Percentiles rank a stretch among this genome's conserved stretches.
phyloP scores from a whole-genome alignment of 371 early-diverging fungal species.

The Mucor velutinosus region DNA sequence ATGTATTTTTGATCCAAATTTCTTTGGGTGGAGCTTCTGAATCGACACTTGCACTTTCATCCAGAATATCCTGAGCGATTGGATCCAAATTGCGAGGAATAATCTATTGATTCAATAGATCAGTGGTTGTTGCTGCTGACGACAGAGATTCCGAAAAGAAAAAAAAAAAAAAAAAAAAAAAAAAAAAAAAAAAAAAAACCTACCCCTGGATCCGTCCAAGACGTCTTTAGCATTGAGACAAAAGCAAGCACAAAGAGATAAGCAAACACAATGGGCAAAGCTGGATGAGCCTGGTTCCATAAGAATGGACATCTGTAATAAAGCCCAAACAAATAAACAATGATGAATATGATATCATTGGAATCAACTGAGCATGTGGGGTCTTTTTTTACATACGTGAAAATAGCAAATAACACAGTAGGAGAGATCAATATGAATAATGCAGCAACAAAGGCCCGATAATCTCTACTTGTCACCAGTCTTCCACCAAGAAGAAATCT shows the following conservation, averaged over 20 bases:
- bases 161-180: not conserved
- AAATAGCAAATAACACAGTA: constrained; percentile 64
- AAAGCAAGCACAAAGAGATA: constrained; percentile 72
- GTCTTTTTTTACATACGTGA: constrained; percentile 64
- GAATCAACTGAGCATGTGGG: not conserved
- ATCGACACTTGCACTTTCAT: constrained; percentile 41
- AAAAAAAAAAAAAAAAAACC: not conserved
- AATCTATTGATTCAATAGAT: constrained; percentile 35
- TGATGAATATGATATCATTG: not conserved
- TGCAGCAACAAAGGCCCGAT: constrained; percentile 65
- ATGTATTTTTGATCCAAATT: constrained; percentile 63
- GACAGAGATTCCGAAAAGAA: not conserved
- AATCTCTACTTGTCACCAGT: constrained; percentile 67
- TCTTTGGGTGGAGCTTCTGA: constrained; percentile 50
- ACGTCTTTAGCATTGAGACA: constrained; percentile 79
- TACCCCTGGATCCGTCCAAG: constrained; percentile 91
- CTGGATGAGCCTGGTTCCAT: constrained; percentile 64
- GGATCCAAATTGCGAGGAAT: constrained; percentile 76
- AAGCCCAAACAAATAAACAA: not conserved
- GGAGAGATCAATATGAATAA: constrained; percentile 64
- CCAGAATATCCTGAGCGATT: constrained; percentile 24
- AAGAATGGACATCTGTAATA: constrained; percentile 64
- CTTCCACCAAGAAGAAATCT: constrained; percentile 66
- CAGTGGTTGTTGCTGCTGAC: not conserved
- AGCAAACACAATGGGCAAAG: constrained; percentile 70